Evolutionary conservation across 192 early-diverging fungal species (phyloP), one percentile per base, ranked within the genome.

Genomic region (Physocladia obscura): DNA sequence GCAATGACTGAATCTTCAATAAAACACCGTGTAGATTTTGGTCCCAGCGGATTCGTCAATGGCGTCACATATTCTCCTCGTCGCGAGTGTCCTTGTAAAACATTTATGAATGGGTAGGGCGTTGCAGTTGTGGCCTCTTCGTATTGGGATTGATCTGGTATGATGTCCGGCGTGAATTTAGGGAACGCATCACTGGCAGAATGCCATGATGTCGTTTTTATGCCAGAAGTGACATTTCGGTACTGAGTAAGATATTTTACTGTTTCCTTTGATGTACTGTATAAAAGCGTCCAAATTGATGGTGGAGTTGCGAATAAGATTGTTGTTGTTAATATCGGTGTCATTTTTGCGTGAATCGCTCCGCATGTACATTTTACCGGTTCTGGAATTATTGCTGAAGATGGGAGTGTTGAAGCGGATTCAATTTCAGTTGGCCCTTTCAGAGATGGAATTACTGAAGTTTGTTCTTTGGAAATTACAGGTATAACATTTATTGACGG

Each of bases 31-130:
- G 71, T 77, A 6, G 49, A 37, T 49, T 74, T 73, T 3, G 76
- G 76, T 4, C 76, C 76, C 54, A 77, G 47, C 35, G 76, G 67
- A 49, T 74, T 70, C 11, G 55, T 49, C 1, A 77, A 50, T 8
- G 71, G 70, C 24, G 56, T 61, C 8, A 77, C 62, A 38, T 74
- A 64, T 63, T 77, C 71, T 13, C 57, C 29, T 11, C 61, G 64
- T 37, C 76, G 44, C n/a, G 65, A 57, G 8, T 40, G 26, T 6
- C 76, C 71, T n/a, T 38, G 13, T 22, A 17, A 13, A 44, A n/a
- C 40, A 13, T 62, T 62, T 22, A 15, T 17, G 34, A 37, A 17
- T 24, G 32, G 57, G 35, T 6, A 15, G 40, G 34, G 26, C 44
- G 27, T 47, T 62, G 17, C n/a, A 30, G 57, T 17, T 31, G 4